Evolutionary conservation across 306 rosid genomes (phyloP), one percentile per base, ranked within the genome.

Genomic region (Castanea crenata): DNA sequence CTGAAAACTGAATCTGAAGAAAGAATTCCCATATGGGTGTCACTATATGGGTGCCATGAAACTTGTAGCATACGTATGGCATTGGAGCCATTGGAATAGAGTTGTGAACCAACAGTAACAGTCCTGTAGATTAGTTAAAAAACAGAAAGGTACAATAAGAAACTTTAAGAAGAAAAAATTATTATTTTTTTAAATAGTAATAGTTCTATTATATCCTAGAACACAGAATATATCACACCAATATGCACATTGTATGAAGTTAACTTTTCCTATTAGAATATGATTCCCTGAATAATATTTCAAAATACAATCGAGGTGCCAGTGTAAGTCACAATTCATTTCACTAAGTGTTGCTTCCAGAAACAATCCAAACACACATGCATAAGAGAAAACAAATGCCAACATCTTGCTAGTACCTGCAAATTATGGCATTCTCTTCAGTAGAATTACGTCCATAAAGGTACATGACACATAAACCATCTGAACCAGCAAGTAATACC

Each of bases 1-100:
- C 99, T 84, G 90, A 95, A 91, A 85, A 95, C 97, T 10, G 98
- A 89, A 83, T 95, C 98, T 74, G 98, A 90, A 69, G 99, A 93
- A 69, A 95, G 97, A 79, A 95, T 82, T 80, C 99, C 99, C 86
- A 93, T 76, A 85, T 96, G 97, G 73, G 87, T 86, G 54, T 88
- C 89, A 76, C 99, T 91, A 80, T 84, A 86, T 19, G 97, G 97
- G 83, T 96, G 97, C 98, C 99, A 93, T 34, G 84, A 85, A 64
- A 87, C 94, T 83, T 95, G 87, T 71, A 93, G 84, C 20, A 87
- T 78, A 41, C 90, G 90, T 77, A 93, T 86, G 65, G 86, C 83
- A 78, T 82, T 88, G 88, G 82, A 74, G 55, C 83, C 84, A 7
- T 74, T 62, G 32, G 81, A 79, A 86, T 91, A 88, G 38, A 87